These are phyloP conservation scores for Imleria badia DNA, from an alignment of 768 basidiomycete genomes.

Conservation along the genomic window DNA sequence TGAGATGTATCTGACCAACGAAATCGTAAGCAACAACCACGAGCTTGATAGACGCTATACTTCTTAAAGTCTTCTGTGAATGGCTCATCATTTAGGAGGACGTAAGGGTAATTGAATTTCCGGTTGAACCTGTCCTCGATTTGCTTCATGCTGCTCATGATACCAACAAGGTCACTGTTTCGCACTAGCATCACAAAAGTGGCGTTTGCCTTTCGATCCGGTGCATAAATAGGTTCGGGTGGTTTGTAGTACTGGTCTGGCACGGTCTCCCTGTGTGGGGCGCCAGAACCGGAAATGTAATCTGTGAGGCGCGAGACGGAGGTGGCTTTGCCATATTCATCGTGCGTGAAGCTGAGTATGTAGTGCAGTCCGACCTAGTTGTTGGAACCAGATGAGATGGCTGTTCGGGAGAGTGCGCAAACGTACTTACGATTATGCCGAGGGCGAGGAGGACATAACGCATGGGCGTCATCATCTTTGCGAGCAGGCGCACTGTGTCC, in stretches of 20 bases:
- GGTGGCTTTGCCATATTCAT: slow-evolving; percentile 42
- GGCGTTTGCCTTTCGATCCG: slow-evolving; percentile 73
- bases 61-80: slow-evolving; percentile 76
- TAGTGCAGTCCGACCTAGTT: slow-evolving; percentile 40
- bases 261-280: slow-evolving; percentile 59
- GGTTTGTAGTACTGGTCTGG: slow-evolving; percentile 57
- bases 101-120: slow-evolving; percentile 78
- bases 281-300: slow-evolving; percentile 24
- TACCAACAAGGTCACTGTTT: slow-evolving; percentile 60
- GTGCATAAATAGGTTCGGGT: slow-evolving; percentile 34
- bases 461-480: slow-evolving; percentile 58
- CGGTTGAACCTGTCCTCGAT: slow-evolving; percentile 89
- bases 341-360: slow-evolving; percentile 42
- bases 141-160: slow-evolving; percentile 64
- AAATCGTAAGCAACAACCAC: slow-evolving; percentile 5
- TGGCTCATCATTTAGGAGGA: slow-evolving; percentile 83
- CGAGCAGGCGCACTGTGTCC: neutral
- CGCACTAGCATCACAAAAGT: slow-evolving; percentile 79
- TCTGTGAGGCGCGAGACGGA: slow-evolving; percentile 35
- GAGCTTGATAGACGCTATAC: slow-evolving; percentile 32
- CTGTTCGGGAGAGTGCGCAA: neutral
- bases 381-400: slow-evolving; percentile 10
- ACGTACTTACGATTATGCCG: slow-evolving; percentile 43
- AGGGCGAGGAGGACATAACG: slow-evolving; percentile 54
- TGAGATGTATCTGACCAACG: slow-evolving; percentile 29